A percentile compares a stretch with the other conserved stretches of the same genome.
phyloP scores from a whole-genome alignment of 169 alveolate species.

The Eimeria brunetti region DNA sequence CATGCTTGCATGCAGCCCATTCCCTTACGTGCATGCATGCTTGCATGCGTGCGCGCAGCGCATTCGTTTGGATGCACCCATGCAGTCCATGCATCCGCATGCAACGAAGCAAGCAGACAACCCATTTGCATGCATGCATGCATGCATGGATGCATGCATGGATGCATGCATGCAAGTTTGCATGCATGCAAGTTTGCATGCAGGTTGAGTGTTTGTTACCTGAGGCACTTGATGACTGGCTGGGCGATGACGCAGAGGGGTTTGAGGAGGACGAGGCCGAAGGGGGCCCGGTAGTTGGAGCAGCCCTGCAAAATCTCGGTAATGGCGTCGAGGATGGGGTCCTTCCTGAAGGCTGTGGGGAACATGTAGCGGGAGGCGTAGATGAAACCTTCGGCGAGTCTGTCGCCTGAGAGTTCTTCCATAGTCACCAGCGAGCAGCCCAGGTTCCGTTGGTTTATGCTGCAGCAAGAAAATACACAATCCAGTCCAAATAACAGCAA shows the following conservation, averaged over 20 bases:
- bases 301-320: slow-evolving; percentile 79
- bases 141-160: not conserved
- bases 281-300: slow-evolving; percentile 75
- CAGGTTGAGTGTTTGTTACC: slow-evolving; percentile 52
- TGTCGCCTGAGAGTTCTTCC: slow-evolving; percentile 85
- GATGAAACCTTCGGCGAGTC: slow-evolving; percentile 84
- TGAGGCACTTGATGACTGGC: slow-evolving; percentile 75
- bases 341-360: slow-evolving; percentile 85
- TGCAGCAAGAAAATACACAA: slow-evolving; percentile 13
- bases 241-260: slow-evolving; percentile 76
- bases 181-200: not conserved
- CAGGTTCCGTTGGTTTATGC: slow-evolving; percentile 75
- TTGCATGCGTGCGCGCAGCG: too few relatives aligned
- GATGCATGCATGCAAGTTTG: not conserved
- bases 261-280: slow-evolving; percentile 46
- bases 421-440: slow-evolving; percentile 74
- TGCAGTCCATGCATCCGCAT: too few relatives aligned
- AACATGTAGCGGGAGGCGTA: slow-evolving; percentile 85
- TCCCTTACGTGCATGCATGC: too few relatives aligned
- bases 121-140: not conserved
- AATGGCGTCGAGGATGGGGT: slow-evolving; percentile 83
- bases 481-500: too few relatives aligned
- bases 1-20: too few relatives aligned
- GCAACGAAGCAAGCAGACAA: too few relatives aligned
- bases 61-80: too few relatives aligned